phyloP scores from a whole-genome alignment of 2,329 filamentous ascomycete species.

The Lojkania enalia region DNA sequence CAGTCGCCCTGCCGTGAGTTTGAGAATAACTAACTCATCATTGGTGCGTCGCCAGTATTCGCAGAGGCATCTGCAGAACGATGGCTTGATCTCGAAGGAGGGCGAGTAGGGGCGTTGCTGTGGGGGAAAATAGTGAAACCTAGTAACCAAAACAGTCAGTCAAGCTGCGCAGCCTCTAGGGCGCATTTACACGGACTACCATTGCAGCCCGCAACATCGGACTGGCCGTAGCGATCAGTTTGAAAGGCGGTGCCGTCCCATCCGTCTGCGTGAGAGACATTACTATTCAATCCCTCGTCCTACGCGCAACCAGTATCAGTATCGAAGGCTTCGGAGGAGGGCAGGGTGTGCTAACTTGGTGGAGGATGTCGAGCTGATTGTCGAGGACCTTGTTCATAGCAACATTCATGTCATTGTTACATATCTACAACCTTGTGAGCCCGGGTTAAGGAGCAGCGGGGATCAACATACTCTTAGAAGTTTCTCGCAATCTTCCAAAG shows the following conservation, averaged over 20 bases:
- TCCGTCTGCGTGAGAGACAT: conserved; percentile 1
- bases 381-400: background rate
- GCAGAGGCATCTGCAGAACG: conserved; percentile 31
- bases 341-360: conserved; percentile 8
- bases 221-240: conserved; percentile 37
- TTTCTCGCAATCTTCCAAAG: background rate
- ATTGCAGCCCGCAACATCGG: too few relatives aligned
- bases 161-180: background rate
- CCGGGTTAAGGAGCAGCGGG: too few relatives aligned
- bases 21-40: conserved; percentile 39
- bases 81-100: conserved; percentile 41
- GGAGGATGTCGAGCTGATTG: background rate
- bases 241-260: conserved; percentile 39
- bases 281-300: too few relatives aligned
- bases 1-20: background rate
- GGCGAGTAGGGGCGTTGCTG: conserved; percentile 40
- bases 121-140: conserved; percentile 36
- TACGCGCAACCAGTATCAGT: background rate
- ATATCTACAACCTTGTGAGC: background rate
- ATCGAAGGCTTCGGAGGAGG: background rate
- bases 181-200: too few relatives aligned
- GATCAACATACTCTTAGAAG: too few relatives aligned
- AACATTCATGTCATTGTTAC: background rate
- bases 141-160: conserved; percentile 41
- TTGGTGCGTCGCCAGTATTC: conserved; percentile 35